Percentiles rank a stretch among this genome's conserved stretches.
phyloP scores from a whole-genome alignment of 1,139 yeast genomes.

The Kurtzmaniella quercitrusa region DNA sequence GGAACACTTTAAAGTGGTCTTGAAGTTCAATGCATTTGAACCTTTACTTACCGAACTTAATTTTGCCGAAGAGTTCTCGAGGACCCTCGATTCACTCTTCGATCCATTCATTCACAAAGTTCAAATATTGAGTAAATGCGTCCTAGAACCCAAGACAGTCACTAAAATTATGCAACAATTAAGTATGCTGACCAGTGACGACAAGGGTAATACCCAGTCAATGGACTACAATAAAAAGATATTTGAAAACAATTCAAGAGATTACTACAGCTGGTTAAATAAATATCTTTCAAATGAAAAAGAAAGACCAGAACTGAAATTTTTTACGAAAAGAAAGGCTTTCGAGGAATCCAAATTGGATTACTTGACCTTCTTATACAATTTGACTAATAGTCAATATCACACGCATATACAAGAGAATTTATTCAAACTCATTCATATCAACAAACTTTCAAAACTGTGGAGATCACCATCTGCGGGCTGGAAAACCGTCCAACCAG shows the following conservation, averaged over 20 bases:
- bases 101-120: conserved; percentile 33
- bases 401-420: conserved; percentile 38
- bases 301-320: conserved; percentile 58
- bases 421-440: conserved; percentile 32
- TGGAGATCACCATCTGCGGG: neutral
- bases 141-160: conserved; percentile 27
- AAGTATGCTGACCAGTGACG: neutral
- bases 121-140: conserved; percentile 25
- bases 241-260: conserved; percentile 71
- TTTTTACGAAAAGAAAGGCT: conserved; percentile 51
- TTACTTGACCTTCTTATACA: conserved; percentile 62
- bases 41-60: conserved; percentile 19
- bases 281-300: conserved; percentile 66
- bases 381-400: conserved; percentile 51
- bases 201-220: neutral
- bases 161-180: conserved; percentile 19
- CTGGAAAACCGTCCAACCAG: neutral
- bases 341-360: conserved; percentile 73
- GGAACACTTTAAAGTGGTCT: conserved; percentile 20
- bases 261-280: conserved; percentile 71
- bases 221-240: conserved; percentile 33
- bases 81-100: conserved; percentile 20
- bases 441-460: conserved; percentile 7
- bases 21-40: conserved; percentile 19
- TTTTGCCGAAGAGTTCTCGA: conserved; percentile 20